Percentiles rank a stretch among this genome's conserved stretches.
Conservation (phyloP, 2,329 filamentous ascomycete genomes). For the Curvularia sp. region DNA sequence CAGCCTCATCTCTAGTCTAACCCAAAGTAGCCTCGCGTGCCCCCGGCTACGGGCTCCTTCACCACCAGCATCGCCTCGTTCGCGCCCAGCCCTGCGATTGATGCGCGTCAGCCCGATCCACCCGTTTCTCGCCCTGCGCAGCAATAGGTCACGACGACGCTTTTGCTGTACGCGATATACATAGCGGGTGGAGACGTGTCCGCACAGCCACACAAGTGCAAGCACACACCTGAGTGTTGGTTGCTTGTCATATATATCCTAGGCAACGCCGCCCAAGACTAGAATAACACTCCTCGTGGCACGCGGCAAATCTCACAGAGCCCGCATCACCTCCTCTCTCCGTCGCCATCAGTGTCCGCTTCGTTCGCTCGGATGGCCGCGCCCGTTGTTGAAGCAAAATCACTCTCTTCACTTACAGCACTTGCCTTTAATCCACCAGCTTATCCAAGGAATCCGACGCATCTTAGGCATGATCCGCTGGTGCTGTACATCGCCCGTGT, state of each 20-base stretch:
- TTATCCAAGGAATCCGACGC: constrained; percentile 79
- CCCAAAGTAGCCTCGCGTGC: constrained; percentile 18
- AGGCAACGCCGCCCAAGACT: constrained; percentile 19
- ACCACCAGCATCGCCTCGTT: constrained; percentile 28
- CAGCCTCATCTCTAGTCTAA: constrained; percentile 12
- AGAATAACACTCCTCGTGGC: constrained; percentile 12
- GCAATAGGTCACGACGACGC: constrained; percentile 21
- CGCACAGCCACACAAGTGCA: constrained; percentile 41
- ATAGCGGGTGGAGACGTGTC: constrained; percentile 29
- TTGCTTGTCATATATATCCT: constrained; percentile 30
- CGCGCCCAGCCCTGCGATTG: constrained; percentile 13
- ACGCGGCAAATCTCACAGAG: constrained; percentile 13
- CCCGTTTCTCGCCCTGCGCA: constrained; percentile 20
- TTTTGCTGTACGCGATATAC: constrained; percentile 25
- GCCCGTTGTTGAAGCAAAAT: constrained; percentile 75
- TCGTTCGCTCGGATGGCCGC: constrained; percentile 39
- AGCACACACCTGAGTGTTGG: constrained; percentile 32
- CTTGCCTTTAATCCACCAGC: constrained; percentile 86
- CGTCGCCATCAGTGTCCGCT: constrained; percentile 13
- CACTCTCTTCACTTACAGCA: constrained; percentile 77
- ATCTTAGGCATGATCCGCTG: constrained; percentile 72
- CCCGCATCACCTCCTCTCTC: constrained; percentile 18
- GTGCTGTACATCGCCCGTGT: constrained; percentile 92
- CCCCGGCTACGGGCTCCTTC: constrained; percentile 11
- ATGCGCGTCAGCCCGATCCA: constrained; percentile 27